Conservation (phyloP, 495 filamentous ascomycete species). For the Trichoderma virens region DNA sequence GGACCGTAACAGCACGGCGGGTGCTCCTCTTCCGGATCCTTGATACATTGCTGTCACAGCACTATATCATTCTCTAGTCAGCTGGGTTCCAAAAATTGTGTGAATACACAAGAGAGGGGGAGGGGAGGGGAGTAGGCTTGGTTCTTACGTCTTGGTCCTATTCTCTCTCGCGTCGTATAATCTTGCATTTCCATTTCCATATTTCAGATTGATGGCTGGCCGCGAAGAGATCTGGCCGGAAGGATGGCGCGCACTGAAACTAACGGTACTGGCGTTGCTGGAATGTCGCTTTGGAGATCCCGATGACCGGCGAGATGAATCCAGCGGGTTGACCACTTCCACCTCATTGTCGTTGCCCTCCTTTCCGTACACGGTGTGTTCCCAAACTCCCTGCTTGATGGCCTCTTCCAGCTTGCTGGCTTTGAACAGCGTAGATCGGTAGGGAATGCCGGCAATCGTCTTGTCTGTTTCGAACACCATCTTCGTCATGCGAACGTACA, state of each 20-base stretch:
- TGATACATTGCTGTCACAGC: conserved; percentile 89
- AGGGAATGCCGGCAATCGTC: conserved; percentile 89
- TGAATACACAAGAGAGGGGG: not conserved
- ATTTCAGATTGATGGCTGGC: conserved; percentile 40
- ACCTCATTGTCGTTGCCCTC: conserved; percentile 63
- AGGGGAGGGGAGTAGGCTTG: not conserved
- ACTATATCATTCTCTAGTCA: conserved; percentile 33
- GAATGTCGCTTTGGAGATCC: conserved; percentile 34
- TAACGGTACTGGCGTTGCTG: conserved; percentile 56
- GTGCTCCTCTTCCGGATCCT: conserved; percentile 57
- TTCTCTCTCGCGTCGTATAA: conserved; percentile 79
- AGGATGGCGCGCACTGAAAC: conserved; percentile 47
- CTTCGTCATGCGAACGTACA: conserved; percentile 89
- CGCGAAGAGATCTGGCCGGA: conserved; percentile 23
- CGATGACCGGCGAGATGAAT: conserved; percentile 29
- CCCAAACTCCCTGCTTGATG: conserved; percentile 79
- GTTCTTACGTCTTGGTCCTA: conserved; percentile 82
- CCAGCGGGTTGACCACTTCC: conserved; percentile 25
- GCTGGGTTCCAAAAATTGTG: not conserved
- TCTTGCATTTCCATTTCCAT: conserved; percentile 53
- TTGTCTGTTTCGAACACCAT: conserved; percentile 97
- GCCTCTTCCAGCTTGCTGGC: conserved; percentile 91
- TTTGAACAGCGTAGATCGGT: conserved; percentile 90
- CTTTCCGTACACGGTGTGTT: conserved; percentile 72
- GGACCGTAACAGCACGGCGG: conserved; percentile 71